Conservation (phyloP, 495 filamentous ascomycete genomes). For the Lasiosphaeria miniovina region DNA sequence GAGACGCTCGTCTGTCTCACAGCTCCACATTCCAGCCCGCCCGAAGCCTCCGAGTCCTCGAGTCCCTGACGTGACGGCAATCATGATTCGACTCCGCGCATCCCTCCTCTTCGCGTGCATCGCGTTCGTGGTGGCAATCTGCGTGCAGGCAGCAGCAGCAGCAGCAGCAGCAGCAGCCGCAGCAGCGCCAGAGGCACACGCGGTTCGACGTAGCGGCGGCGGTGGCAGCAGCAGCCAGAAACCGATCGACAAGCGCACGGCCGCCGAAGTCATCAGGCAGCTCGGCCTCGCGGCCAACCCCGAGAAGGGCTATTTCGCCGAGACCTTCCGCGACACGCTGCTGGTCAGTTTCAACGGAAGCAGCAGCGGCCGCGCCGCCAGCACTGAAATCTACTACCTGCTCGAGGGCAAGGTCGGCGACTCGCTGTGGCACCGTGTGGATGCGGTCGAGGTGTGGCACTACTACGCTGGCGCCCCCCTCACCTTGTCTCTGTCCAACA, state of each 20-base stretch:
- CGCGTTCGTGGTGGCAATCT: neutral
- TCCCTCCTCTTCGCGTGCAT: neutral
- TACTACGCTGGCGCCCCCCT: constrained; percentile 49
- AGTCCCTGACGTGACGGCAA: neutral
- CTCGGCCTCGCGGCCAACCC: constrained; percentile 40
- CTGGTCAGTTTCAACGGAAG: constrained; percentile 11
- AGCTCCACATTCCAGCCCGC: no score
- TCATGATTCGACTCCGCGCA: neutral
- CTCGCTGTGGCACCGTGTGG: constrained; percentile 48
- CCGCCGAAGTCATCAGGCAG: constrained; percentile 35
- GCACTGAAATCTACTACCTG: constrained; percentile 50
- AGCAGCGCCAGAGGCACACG: neutral
- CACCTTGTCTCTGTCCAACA: constrained; percentile 34
- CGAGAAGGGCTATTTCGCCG: constrained; percentile 46
- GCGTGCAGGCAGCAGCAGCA: neutral
- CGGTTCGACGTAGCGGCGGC: neutral
- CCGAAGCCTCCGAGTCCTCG: neutral
- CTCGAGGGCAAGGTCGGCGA: constrained; percentile 38
- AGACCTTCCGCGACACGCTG: constrained; percentile 43
- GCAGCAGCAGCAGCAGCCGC: neutral
- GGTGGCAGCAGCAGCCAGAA: neutral
- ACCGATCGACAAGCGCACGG: constrained; percentile 27
- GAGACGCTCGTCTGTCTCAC: no score
- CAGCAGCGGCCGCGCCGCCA: constrained; percentile 37
- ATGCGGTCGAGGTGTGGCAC: constrained; percentile 49